Evolutionary conservation across 2,329 filamentous ascomycete genomes (phyloP).

Genomic region (Seiridium unicorne): DNA sequence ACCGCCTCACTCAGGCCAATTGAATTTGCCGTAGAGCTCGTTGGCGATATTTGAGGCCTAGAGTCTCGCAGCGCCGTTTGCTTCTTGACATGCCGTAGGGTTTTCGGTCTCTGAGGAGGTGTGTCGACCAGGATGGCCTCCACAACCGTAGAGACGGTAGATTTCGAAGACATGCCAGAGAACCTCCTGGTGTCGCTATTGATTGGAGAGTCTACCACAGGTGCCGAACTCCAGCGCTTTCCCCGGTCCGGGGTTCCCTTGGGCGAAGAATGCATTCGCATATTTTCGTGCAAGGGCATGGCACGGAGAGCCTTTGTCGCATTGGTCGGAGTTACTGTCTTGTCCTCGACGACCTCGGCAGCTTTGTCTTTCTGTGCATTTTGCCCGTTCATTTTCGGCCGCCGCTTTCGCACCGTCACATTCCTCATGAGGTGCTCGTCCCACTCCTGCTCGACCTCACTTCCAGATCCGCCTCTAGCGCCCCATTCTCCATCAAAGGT

Average conservation of each 20-base stretch:
- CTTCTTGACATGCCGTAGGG: slow-evolving; percentile 61
- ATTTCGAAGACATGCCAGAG: slow-evolving; percentile 54
- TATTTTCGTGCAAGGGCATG: slow-evolving; percentile 43
- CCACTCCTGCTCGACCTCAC: slow-evolving; percentile 53
- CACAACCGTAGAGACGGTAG: slow-evolving; percentile 54
- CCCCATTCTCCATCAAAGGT: slow-evolving; percentile 61
- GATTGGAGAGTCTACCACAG: slow-evolving; percentile 36
- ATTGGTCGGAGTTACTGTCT: slow-evolving; percentile 47
- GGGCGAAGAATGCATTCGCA: slow-evolving; percentile 35
- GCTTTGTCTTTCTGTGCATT: slow-evolving; percentile 16
- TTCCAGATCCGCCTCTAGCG: slow-evolving; percentile 24
- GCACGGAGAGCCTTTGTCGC: slow-evolving; percentile 49
- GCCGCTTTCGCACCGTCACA: slow-evolving; percentile 51
- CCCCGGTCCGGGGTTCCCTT: slow-evolving; percentile 23
- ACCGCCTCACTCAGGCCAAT: slow-evolving; percentile 27
- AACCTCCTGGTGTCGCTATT: slow-evolving; percentile 46
- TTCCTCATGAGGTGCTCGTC: slow-evolving; percentile 52
- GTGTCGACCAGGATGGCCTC: slow-evolving; percentile 57
- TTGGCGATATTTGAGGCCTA: slow-evolving; percentile 36
- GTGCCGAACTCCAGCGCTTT: slow-evolving; percentile 28
- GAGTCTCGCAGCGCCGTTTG: slow-evolving; percentile 40
- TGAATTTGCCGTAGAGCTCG: slow-evolving; percentile 42
- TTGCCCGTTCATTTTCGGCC: slow-evolving; percentile 22
- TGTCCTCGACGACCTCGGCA: slow-evolving; percentile 44
- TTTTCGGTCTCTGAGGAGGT: slow-evolving; percentile 47